Evolutionary conservation across 305 asterid genomes (phyloP).

Genomic region (Fraxinus sp.): DNA sequence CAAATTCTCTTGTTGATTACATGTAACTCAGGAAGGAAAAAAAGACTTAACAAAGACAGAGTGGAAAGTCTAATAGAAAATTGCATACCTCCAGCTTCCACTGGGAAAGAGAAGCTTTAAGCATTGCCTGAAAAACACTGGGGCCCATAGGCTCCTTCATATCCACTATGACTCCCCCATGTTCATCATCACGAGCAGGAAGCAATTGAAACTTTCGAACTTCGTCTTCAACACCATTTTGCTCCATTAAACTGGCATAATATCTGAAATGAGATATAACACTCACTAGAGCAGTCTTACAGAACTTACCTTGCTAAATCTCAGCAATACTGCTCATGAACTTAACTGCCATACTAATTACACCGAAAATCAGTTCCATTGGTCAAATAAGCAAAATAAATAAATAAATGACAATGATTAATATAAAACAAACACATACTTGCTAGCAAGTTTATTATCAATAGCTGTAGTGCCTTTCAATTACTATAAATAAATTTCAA

Average conservation of each 20-base stretch:
- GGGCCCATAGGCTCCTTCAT: constrained; percentile 55
- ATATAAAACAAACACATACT: background rate
- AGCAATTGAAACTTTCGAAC: constrained; percentile 35
- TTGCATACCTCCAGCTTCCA: constrained; percentile 69
- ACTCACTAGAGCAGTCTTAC: background rate
- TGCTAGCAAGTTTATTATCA: background rate
- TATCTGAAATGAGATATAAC: background rate
- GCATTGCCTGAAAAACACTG: constrained; percentile 41
- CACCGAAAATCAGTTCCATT: background rate
- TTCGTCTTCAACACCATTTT: constrained; percentile 31
- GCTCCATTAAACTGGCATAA: constrained; percentile 41
- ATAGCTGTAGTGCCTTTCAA: background rate
- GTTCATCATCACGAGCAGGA: constrained; percentile 53
- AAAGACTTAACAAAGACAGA: background rate
- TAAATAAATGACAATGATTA: background rate
- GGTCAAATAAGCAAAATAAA: background rate
- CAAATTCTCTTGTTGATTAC: background rate
- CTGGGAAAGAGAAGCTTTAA: constrained; percentile 45
- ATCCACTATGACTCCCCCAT: constrained; percentile 68
- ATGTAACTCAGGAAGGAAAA: background rate
- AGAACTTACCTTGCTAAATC: background rate
- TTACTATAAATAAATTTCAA: background rate
- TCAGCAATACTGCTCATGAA: background rate
- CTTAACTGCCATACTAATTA: background rate
- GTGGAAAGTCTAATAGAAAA: background rate